Evolutionary conservation across 352 stramenopile species (phyloP).

Genomic region (Phytophthora chlamydospora): DNA sequence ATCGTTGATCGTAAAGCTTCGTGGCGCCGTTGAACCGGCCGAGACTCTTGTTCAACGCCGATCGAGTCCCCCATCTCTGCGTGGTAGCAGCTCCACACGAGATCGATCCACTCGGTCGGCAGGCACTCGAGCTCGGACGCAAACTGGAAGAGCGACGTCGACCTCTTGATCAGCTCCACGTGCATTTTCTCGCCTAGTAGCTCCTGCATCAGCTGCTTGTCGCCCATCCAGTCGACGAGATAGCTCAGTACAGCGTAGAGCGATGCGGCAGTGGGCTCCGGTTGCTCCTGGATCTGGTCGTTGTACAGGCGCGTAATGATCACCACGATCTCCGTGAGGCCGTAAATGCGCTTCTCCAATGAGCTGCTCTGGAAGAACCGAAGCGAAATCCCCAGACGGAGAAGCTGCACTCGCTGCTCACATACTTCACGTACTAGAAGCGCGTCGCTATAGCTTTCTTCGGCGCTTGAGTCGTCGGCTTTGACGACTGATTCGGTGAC

Average conservation of each 20-base stretch:
- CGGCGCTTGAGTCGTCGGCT: not conserved
- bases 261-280: constrained; percentile 31
- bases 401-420: constrained; percentile 44
- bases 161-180: constrained; percentile 71
- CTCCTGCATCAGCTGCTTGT: constrained; percentile 50
- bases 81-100: constrained; percentile 62
- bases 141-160: constrained; percentile 67
- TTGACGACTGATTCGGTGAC: constrained; percentile 4
- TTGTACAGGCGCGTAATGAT: constrained; percentile 53
- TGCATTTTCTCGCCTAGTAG: constrained; percentile 74
- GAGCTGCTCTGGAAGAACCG: constrained; percentile 60
- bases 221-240: constrained; percentile 57
- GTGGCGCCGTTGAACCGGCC: constrained; percentile 42
- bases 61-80: constrained; percentile 6
- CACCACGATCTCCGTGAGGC: constrained; percentile 67
- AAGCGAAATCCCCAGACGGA: constrained; percentile 60
- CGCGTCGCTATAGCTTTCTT: not conserved
- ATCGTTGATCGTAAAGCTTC: constrained; percentile 48
- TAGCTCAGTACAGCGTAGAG: constrained; percentile 33
- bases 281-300: constrained; percentile 39
- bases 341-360: constrained; percentile 78
- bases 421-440: constrained; percentile 8
- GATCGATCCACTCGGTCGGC: constrained; percentile 46
- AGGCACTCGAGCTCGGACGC: constrained; percentile 42
- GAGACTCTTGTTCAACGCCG: constrained; percentile 4